Percentiles rank a stretch among this genome's conserved stretches.
These are phyloP conservation scores for Yamadazyma diospyri DNA, from an alignment of 1,139 yeast genomes.

Conservation along the genomic window DNA sequence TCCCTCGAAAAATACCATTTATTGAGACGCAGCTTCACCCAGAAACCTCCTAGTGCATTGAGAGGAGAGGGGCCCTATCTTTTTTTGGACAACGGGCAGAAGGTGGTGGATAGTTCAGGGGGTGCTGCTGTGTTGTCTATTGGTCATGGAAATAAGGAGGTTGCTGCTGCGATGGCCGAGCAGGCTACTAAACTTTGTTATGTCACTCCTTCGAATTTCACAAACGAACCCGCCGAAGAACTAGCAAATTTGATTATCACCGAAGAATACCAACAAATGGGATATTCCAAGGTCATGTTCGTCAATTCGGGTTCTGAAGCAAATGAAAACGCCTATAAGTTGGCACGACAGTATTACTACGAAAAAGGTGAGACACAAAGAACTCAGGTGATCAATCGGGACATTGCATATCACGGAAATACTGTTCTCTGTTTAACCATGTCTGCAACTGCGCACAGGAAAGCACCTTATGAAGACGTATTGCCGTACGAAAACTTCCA, in stretches of 20 bases:
- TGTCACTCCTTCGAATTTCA: slow-evolving; percentile 38
- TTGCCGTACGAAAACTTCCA: slow-evolving; percentile 37
- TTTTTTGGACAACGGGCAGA: slow-evolving; percentile 3
- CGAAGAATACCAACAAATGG: slow-evolving; percentile 33
- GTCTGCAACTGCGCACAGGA: slow-evolving; percentile 35
- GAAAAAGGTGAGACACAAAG: slow-evolving; percentile 47
- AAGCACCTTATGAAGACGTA: slow-evolving; percentile 35
- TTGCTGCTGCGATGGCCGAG: slow-evolving; percentile 39
- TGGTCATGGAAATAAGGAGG: slow-evolving; percentile 53
- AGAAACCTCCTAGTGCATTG: slow-evolving; percentile 2
- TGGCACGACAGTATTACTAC: slow-evolving; percentile 48
- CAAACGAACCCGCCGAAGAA: slow-evolving; percentile 43
- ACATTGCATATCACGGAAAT: slow-evolving; percentile 54
- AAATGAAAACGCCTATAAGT: slow-evolving; percentile 54
- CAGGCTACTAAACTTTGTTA: slow-evolving; percentile 43
- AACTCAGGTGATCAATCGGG: slow-evolving; percentile 47
- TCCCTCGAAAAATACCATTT: slow-evolving; percentile 5
- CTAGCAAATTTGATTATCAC: slow-evolving; percentile 45
- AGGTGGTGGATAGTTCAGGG: slow-evolving; percentile 48
- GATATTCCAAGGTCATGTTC: slow-evolving; percentile 40
- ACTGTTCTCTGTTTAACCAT: slow-evolving; percentile 52
- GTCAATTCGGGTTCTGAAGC: slow-evolving; percentile 60
- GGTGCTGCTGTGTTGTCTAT: slow-evolving; percentile 63
- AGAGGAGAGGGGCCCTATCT: slow-evolving; percentile 3
- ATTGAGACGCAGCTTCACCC: slow-evolving; percentile 2